Conservation (phyloP, 1,284 basidiomycete genomes). For the Peniophora sp. region DNA sequence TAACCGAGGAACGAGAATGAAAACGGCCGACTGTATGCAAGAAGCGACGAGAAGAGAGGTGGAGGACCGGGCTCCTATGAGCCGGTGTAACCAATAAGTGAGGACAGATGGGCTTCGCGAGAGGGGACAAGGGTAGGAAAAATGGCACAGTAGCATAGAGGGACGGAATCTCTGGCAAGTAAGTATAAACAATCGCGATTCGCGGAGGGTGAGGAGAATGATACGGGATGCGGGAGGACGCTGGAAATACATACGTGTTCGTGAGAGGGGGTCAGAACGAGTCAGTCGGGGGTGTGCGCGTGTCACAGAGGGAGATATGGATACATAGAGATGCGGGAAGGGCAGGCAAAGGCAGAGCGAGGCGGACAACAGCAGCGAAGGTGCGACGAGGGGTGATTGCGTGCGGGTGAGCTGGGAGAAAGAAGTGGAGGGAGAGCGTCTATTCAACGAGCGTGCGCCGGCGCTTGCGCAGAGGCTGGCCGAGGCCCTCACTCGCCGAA, state of each 20-base stretch:
- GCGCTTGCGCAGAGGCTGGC: slow-evolving; percentile 28
- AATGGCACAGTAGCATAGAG: neutral
- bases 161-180: neutral
- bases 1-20: too few species aligned
- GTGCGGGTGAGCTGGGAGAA: slow-evolving; percentile 1
- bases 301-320: neutral
- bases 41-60: too few species aligned
- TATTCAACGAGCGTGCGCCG: slow-evolving; percentile 41
- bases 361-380: neutral
- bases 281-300: neutral
- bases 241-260: too few species aligned
- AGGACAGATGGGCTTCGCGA: neutral
- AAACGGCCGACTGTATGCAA: too few species aligned
- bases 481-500: neutral
- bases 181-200: neutral
- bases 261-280: too few species aligned
- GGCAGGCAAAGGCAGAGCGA: neutral
- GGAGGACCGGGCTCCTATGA: too few species aligned
- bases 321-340: slow-evolving; percentile 1
- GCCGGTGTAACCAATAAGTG: too few species aligned
- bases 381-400: slow-evolving; percentile 1
- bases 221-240: too few species aligned
- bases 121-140: neutral
- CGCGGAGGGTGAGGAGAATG: too few species aligned
- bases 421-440: slow-evolving; percentile 3